A percentile compares a stretch with the other conserved stretches of the same genome.
These are phyloP conservation scores for Eimeria sp. DNA, from an alignment of 169 alveolate genomes.

Conservation along the genomic window DNA sequence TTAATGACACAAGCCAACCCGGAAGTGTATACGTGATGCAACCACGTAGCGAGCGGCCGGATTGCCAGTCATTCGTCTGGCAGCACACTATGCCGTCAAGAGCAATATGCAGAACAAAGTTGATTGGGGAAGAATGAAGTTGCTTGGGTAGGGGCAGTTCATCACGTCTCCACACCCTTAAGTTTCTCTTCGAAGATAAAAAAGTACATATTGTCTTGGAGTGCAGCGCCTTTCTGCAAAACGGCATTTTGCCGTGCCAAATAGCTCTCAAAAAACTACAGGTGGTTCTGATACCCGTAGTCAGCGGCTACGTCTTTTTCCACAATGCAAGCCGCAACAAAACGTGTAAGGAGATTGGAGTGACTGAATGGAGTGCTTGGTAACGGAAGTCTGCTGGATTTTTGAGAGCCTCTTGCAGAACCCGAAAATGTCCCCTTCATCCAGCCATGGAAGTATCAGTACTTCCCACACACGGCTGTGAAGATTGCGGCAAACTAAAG, in stretches of 20 bases:
- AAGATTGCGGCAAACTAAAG: constrained; percentile 12
- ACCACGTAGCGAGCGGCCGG: not conserved
- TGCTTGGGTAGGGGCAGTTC: constrained; percentile 15
- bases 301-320: constrained; percentile 7
- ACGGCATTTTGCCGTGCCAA: constrained; percentile 38
- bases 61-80: not conserved
- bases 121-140: not conserved
- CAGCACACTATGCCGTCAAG: not conserved
- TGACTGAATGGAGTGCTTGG: not conserved
- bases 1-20: not conserved
- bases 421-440: not conserved
- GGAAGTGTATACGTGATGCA: not conserved
- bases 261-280: not conserved
- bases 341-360: not conserved
- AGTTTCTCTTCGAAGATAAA: not conserved
- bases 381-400: not conserved
- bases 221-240: constrained; percentile 33
- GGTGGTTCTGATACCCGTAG: not conserved
- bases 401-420: not conserved
- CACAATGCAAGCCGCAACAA: not conserved
- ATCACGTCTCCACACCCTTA: constrained; percentile 20
- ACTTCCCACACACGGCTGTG: not conserved
- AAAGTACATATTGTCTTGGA: not conserved
- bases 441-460: not conserved
- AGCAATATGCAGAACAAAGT: not conserved